phyloP scores from a whole-genome alignment of 352 stramenopile genomes.

The Phytophthora tentaculata region DNA sequence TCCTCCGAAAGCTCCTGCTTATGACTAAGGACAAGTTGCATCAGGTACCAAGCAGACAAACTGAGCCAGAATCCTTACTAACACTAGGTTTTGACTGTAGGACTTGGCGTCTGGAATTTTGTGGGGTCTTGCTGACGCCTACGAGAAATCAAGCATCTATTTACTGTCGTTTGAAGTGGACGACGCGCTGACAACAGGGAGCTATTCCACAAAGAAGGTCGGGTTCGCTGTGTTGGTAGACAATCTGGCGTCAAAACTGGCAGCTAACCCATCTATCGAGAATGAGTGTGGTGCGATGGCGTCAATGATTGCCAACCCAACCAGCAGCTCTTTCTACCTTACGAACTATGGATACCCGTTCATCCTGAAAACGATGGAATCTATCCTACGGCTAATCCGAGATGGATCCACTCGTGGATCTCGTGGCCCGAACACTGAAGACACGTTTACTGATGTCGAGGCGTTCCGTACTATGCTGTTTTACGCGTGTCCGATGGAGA shows the following conservation, averaged over 20 bases:
- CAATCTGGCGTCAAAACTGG: constrained; percentile 17
- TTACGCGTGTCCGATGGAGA: constrained; percentile 11
- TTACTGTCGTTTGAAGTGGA: constrained; percentile 33
- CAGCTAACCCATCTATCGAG: constrained; percentile 17
- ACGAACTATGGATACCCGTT: constrained; percentile 28
- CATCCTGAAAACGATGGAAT: constrained; percentile 25
- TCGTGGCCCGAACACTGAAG: not conserved
- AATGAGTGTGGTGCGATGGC: constrained; percentile 20
- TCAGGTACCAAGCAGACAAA: constrained; percentile 20
- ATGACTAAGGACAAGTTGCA: constrained; percentile 16
- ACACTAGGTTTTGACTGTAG: constrained; percentile 8
- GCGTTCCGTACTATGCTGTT: constrained; percentile 22
- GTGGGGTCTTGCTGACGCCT: constrained; percentile 31
- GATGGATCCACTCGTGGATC: not conserved
- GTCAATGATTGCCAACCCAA: constrained; percentile 19
- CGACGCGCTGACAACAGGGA: constrained; percentile 9
- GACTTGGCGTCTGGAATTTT: constrained; percentile 27
- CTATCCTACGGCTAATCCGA: constrained; percentile 10
- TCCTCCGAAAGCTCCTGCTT: constrained; percentile 27
- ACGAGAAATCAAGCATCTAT: constrained; percentile 23
- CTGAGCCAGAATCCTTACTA: no score
- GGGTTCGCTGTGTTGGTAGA: constrained; percentile 28
- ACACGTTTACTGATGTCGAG: not conserved
- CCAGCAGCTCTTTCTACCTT: constrained; percentile 14
- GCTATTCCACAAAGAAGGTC: constrained; percentile 15